Evolutionary conservation across 202 grass and related monocot genomes (phyloP), one percentile per base, ranked within the genome.

Genomic region (Digitaria exilis): DNA sequence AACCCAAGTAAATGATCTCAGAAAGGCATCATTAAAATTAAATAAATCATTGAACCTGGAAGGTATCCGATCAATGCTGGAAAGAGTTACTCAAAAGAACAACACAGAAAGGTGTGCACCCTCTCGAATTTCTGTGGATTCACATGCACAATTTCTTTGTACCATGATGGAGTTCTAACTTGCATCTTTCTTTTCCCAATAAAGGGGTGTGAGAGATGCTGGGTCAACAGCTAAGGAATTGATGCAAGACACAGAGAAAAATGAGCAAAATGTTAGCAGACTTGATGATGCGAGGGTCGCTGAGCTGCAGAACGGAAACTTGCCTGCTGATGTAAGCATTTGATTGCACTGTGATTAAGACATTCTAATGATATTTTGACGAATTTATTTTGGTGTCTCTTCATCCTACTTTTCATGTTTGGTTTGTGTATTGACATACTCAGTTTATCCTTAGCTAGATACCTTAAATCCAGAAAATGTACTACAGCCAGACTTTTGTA

Each of bases 1-100:
- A 80, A 30, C 62, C 82, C 77, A 85, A 79, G 62, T 86, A 78
- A 90, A 83, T 35, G 80, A 90, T 74, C 52, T 83, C 22, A 83
- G 34, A 46, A 90, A 77, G 80, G 91, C 81, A 63, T 92, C 85
- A 63, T 52, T 80, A 2, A 89, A 90, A 78, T 80, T 98, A 56
- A 81, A 81, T 49, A 98, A 94, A 82, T 65, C 78, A 84, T 17
- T 90, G 39, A 94, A 86, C 64, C 79, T 91, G 35, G 77, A 90
- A 60, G 96, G 87, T 26, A 94, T 98, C 73, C 87, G 59, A 46
- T 92, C 77, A 67, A 87, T 95, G 52, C 58, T 92, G 67, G 90
- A 92, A 80, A 91, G 75, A 37, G 70, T 70, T 54, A 65, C 72
- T 75, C 73, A 90, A 78, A 93, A 92, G 69, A 87, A 79, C 45